phyloP scores from a whole-genome alignment of 2,329 filamentous ascomycete genomes.

The Verticillium dahliae region DNA sequence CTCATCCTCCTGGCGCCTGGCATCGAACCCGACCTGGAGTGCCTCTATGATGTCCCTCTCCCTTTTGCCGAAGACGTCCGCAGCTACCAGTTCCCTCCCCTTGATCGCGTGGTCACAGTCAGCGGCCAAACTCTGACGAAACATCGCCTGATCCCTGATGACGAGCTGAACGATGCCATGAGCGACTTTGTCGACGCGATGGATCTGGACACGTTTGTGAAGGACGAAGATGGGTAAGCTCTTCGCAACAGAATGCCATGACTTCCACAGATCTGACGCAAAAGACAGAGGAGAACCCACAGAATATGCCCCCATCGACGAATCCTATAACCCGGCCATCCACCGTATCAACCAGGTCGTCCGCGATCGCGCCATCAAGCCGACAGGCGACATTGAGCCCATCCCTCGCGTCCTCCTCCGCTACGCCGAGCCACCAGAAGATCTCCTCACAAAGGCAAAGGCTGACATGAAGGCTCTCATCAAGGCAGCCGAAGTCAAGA shows the following conservation, averaged over 20 bases:
- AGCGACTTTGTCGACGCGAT: conserved; percentile 86
- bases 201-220: conserved; percentile 69
- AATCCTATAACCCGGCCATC: conserved; percentile 78
- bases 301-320: conserved; percentile 74
- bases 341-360: conserved; percentile 86
- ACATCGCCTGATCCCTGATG: conserved; percentile 74
- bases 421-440: conserved; percentile 65
- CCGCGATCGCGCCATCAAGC: conserved; percentile 71
- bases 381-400: conserved; percentile 56
- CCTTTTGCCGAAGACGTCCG: conserved; percentile 92
- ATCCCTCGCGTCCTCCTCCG: conserved; percentile 60
- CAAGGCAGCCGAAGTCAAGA: conserved; percentile 71
- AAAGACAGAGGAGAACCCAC: conserved; percentile 27
- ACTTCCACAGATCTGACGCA: conserved; percentile 9
- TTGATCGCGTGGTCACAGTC: conserved; percentile 84
- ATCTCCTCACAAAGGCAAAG: conserved; percentile 53
- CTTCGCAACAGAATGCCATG: too few species aligned
- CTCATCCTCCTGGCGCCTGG: conserved; percentile 74
- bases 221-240: conserved; percentile 67
- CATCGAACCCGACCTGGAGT: conserved; percentile 74
- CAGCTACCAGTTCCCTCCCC: conserved; percentile 82
- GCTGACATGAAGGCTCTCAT: conserved; percentile 58
- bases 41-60: conserved; percentile 80
- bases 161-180: conserved; percentile 75
- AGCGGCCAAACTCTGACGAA: conserved; percentile 73